Base-by-base conservation (phyloP, 2,329 filamentous ascomycete species). In the Beauveria medogensis region DNA sequence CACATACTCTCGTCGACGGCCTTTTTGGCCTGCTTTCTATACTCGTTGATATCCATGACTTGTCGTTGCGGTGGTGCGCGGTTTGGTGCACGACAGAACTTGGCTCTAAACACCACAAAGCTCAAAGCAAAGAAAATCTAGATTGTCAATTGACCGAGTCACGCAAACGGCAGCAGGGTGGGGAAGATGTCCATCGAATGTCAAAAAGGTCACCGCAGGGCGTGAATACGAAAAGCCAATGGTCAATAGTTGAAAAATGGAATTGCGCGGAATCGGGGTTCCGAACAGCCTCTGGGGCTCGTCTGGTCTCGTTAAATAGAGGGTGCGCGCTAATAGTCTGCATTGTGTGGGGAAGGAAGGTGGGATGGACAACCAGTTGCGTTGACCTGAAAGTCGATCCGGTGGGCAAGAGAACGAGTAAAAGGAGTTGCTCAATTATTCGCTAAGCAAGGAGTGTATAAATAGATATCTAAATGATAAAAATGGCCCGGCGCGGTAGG, bases 1-100 rank as follows among this genome's bases (percentile, higher is more conserved):
- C 55, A 78, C 85, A 70, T 75, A 92, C 91, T 95, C 62, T 96
- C 89, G 66, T 95, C 89, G 70, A 96, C 85, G 63, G 88, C 88
- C 61, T 86, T 83, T 65, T 90, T 84, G 50, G 91, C 92, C 64
- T 91, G 90, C 63, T 84, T 77, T 65, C 86, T 82, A 74, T 96
- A 97, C 68, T 93, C 84, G 60, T 87, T 78, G 30, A 87, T 85
- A 70, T 96, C 86, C 92, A 96, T 96, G 14, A n/a, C 22, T 30
- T 60, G 20, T 60, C 7, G 53, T 20, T 28, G 28, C 10, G 16
- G 24, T 24, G 30, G 30, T 61, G 41, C 20, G 41, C 26, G 26
- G 34, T 46, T 46, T 20, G 16, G 20, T 12, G 20, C n/a, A 20
- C n/a, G 18, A 24, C 44, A 20, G 44, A 46, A 7, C 9, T 20